A percentile compares a stretch with the other conserved stretches of the same genome.
Conservation (phyloP, 257 asterid species). For the Solanum ossicruentum region DNA sequence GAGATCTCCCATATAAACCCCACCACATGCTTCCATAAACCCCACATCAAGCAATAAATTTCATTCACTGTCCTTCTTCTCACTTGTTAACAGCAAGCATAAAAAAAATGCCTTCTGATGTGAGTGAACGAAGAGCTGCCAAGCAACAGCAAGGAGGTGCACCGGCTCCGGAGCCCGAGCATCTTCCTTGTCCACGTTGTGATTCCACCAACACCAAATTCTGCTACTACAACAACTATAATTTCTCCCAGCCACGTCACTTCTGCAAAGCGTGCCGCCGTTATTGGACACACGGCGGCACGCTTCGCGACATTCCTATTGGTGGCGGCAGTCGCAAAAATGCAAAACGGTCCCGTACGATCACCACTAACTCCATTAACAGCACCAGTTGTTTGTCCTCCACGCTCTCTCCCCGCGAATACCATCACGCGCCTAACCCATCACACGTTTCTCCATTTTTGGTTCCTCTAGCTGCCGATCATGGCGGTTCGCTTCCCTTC, state of each 20-base stretch:
- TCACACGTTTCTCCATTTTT: constrained; percentile 20
- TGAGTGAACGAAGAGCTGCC: constrained; percentile 19
- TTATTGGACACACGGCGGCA: constrained; percentile 97
- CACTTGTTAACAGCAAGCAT: neutral
- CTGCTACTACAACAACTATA: constrained; percentile 95
- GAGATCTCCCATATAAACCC: constrained; percentile 19
- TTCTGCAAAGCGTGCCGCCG: constrained; percentile 96
- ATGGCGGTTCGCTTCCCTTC: constrained; percentile 14
- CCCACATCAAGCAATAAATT: neutral
- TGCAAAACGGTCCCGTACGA: constrained; percentile 70
- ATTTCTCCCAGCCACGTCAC: constrained; percentile 88
- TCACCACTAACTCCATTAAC: neutral
- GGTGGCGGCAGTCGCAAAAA: constrained; percentile 92
- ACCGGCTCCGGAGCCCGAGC: constrained; percentile 79
- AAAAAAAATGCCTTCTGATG: constrained; percentile 39
- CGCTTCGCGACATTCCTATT: constrained; percentile 83
- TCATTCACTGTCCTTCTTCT: neutral
- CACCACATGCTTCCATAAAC: constrained; percentile 1
- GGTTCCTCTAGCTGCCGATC: constrained; percentile 20
- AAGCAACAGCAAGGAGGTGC: constrained; percentile 38
- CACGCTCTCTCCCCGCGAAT: constrained; percentile 19
- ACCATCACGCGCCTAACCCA: constrained; percentile 29
- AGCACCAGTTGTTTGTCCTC: constrained; percentile 4
- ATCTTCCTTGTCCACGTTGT: constrained; percentile 91
- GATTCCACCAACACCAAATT: constrained; percentile 88